phyloP scores from a whole-genome alignment of 164 flowering plant species.

The Annona squamosa region DNA sequence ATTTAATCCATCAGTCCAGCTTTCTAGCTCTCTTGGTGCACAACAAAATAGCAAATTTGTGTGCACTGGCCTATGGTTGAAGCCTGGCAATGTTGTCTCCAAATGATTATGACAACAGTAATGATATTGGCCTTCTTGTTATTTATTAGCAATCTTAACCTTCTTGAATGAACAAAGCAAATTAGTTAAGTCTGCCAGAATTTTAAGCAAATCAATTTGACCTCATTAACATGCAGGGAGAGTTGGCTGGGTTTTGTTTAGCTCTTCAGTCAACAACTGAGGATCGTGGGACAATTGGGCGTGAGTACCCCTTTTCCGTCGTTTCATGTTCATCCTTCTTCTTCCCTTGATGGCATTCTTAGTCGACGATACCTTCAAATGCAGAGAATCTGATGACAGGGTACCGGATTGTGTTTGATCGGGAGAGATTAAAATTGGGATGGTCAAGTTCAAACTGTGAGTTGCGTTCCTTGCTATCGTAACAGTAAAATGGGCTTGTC shows the following conservation, averaged over 20 bases:
- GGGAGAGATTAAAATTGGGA: slow-evolving; percentile 66
- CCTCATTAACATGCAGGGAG: slow-evolving; percentile 40
- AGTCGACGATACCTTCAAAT: slow-evolving; percentile 5
- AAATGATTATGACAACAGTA: too few relatives aligned
- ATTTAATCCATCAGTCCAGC: too few relatives aligned
- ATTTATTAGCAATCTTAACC: too few relatives aligned
- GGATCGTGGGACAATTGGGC: slow-evolving; percentile 68
- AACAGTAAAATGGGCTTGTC: neutral
- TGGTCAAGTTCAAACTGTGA: slow-evolving; percentile 89
- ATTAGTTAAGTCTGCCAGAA: neutral
- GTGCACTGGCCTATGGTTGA: too few relatives aligned
- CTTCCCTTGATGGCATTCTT: neutral
- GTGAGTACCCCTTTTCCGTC: slow-evolving; percentile 28
- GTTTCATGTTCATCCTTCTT: too few relatives aligned
- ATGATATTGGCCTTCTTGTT: too few relatives aligned
- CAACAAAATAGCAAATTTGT: too few relatives aligned
- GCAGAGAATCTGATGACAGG: slow-evolving; percentile 94
- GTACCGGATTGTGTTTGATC: slow-evolving; percentile 78
- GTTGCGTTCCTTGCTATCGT: slow-evolving; percentile 16
- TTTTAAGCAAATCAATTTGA: neutral
- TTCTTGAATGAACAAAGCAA: too few relatives aligned
- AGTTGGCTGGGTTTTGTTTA: slow-evolving; percentile 60
- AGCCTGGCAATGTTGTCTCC: too few relatives aligned
- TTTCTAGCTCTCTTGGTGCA: too few relatives aligned
- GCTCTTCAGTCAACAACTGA: slow-evolving; percentile 56